Percentiles rank a stretch among this genome's conserved stretches.
These are phyloP conservation scores for Paramyrothecium sp. DNA, from an alignment of 2,329 filamentous ascomycete species.

Conservation along the genomic window DNA sequence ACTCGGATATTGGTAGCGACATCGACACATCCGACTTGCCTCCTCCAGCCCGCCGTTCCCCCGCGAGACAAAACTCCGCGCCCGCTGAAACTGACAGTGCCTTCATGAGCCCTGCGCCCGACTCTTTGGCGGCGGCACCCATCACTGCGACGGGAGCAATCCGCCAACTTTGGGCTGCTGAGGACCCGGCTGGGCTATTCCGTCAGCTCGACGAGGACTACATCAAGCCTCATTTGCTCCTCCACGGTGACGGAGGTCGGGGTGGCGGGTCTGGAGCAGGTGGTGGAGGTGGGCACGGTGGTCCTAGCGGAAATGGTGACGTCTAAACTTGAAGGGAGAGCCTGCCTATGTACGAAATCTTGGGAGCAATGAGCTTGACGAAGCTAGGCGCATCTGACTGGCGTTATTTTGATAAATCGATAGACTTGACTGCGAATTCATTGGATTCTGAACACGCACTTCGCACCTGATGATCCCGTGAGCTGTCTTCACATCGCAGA, in stretches of 20 bases:
- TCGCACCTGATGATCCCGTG: background rate
- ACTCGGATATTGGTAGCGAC: slow-evolving; percentile 62
- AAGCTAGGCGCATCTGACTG: slow-evolving; percentile 7
- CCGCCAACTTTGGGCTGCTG: slow-evolving; percentile 75
- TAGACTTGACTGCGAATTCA: slow-evolving; percentile 3
- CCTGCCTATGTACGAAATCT: background rate
- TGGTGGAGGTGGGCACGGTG: slow-evolving; percentile 2
- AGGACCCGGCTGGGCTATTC: slow-evolving; percentile 89
- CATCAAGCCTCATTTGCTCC: slow-evolving; percentile 85
- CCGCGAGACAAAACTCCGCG: slow-evolving; percentile 16
- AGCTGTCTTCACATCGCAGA: too few relatives aligned
- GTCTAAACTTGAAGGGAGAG: background rate
- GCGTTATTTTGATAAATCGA: slow-evolving; percentile 15
- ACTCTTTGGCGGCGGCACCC: slow-evolving; percentile 30
- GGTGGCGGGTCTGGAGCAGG: slow-evolving; percentile 23
- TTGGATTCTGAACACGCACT: slow-evolving; percentile 1
- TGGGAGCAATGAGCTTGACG: slow-evolving; percentile 12
- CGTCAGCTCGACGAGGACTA: slow-evolving; percentile 92
- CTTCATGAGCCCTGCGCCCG: slow-evolving; percentile 27
- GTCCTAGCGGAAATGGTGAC: background rate
- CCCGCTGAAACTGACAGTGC: slow-evolving; percentile 22
- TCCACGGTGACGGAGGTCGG: slow-evolving; percentile 61
- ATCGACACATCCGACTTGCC: slow-evolving; percentile 67
- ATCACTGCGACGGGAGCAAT: slow-evolving; percentile 76
- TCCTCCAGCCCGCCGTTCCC: slow-evolving; percentile 51